These are phyloP conservation scores for Acorus gramineus DNA, from an alignment of 106 monocot species.

Conservation along the genomic window DNA sequence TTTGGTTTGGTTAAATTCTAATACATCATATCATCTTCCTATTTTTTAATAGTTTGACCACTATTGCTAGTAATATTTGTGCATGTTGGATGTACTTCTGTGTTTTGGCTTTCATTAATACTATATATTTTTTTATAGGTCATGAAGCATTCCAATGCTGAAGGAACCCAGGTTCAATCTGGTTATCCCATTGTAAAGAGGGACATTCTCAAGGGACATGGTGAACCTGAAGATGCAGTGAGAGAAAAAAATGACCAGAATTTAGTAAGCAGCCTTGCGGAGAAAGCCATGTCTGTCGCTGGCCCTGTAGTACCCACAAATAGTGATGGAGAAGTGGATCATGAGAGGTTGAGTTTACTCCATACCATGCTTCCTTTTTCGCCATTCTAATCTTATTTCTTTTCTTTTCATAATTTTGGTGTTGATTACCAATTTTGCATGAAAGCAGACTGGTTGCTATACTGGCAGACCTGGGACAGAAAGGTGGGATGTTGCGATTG, in stretches of 20 bases:
- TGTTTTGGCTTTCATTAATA: too few species aligned
- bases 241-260: slow-evolving; percentile 45
- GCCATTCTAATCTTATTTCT: not conserved
- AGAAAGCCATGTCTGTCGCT: slow-evolving; percentile 92
- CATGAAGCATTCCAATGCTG: too few species aligned
- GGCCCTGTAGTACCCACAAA: slow-evolving; percentile 72
- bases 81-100: too few species aligned
- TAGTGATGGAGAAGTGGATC: slow-evolving; percentile 72
- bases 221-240: slow-evolving; percentile 17
- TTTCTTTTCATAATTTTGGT: slow-evolving; percentile 5
- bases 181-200: slow-evolving; percentile 9
- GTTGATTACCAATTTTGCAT: not conserved
- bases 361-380: not conserved
- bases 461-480: slow-evolving; percentile 83
- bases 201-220: slow-evolving; percentile 9
- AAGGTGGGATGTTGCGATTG: slow-evolving; percentile 70
- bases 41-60: too few species aligned
- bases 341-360: slow-evolving; percentile 55
- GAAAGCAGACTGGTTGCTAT: slow-evolving; percentile 60
- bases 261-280: slow-evolving; percentile 62
- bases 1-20: too few species aligned
- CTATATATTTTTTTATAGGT: too few species aligned
- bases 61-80: too few species aligned
- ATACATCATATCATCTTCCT: too few species aligned
- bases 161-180: not conserved